phyloP scores from a whole-genome alignment of 2,329 filamentous ascomycete genomes.

The Mariannaea elegans region DNA sequence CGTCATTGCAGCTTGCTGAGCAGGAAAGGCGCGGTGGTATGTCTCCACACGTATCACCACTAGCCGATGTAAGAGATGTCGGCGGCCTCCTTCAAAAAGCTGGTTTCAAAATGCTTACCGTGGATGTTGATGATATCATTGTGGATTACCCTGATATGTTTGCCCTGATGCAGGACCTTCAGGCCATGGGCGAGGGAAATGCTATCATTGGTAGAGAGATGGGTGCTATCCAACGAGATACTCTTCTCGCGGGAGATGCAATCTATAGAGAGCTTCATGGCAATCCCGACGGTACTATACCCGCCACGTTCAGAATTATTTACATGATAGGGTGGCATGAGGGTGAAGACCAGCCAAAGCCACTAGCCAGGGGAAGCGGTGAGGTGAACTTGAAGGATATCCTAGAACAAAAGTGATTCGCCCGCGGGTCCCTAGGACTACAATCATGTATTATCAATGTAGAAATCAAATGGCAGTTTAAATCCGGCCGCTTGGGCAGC shows the following conservation, averaged over 20 bases:
- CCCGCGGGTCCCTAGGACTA: slow-evolving; percentile 9
- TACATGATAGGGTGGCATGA: slow-evolving; percentile 99
- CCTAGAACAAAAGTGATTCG: slow-evolving; percentile 55
- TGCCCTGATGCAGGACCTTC: slow-evolving; percentile 90
- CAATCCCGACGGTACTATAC: slow-evolving; percentile 78
- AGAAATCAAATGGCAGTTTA: background rate
- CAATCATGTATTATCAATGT: slow-evolving; percentile 17
- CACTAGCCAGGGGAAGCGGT: slow-evolving; percentile 83
- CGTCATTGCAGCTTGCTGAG: slow-evolving; percentile 91
- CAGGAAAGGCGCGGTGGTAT: slow-evolving; percentile 91
- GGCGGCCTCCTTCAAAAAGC: slow-evolving; percentile 86
- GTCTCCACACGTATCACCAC: slow-evolving; percentile 86
- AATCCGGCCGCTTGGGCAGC: background rate
- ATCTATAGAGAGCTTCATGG: slow-evolving; percentile 92
- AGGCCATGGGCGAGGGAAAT: slow-evolving; percentile 96
- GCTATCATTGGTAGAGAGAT: slow-evolving; percentile 86
- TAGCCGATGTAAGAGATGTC: slow-evolving; percentile 91
- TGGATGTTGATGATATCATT: slow-evolving; percentile 96
- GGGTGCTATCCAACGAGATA: slow-evolving; percentile 80
- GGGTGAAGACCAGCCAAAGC: slow-evolving; percentile 78
- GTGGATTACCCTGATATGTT: slow-evolving; percentile 93
- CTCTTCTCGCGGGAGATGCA: slow-evolving; percentile 84
- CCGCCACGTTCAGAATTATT: slow-evolving; percentile 93
- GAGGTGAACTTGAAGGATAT: slow-evolving; percentile 90
- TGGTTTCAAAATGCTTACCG: slow-evolving; percentile 94